Conservation (phyloP, 768 basidiomycete genomes). For the Collybia sordida region DNA sequence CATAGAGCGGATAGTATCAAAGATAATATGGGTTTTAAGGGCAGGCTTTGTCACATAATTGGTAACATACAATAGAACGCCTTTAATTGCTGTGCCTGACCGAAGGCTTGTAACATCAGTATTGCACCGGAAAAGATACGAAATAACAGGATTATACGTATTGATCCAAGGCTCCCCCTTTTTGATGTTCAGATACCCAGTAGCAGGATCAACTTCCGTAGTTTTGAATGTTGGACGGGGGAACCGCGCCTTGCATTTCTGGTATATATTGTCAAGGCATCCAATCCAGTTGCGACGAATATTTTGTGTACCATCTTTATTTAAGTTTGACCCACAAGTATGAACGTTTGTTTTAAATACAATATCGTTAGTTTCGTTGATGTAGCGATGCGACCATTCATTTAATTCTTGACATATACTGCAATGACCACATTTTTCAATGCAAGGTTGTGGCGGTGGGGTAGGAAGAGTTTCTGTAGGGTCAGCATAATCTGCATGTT, state of each 20-base stretch:
- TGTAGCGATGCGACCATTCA: slow-evolving; percentile 16
- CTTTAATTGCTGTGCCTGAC: slow-evolving; percentile 40
- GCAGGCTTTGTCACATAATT: slow-evolving; percentile 42
- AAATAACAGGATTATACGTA: slow-evolving; percentile 23
- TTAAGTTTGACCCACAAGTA: slow-evolving; percentile 14
- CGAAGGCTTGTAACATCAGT: slow-evolving; percentile 35
- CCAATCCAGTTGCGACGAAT: slow-evolving; percentile 8
- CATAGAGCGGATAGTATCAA: slow-evolving; percentile 27
- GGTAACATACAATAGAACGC: slow-evolving; percentile 35
- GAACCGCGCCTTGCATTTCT: slow-evolving; percentile 32
- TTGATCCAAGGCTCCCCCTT: slow-evolving; percentile 37
- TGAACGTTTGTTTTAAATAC: slow-evolving; percentile 28
- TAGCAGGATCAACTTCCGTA: slow-evolving; percentile 21
- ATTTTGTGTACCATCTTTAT: slow-evolving; percentile 10
- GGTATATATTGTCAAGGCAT: slow-evolving; percentile 25
- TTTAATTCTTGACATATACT: neutral
- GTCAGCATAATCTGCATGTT: neutral
- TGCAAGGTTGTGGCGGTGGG: slow-evolving; percentile 14
- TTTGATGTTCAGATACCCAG: slow-evolving; percentile 27
- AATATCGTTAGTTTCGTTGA: slow-evolving; percentile 25
- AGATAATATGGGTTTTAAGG: slow-evolving; percentile 37
- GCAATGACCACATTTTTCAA: neutral
- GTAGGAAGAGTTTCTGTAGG: slow-evolving; percentile 22
- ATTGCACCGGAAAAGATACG: slow-evolving; percentile 35
- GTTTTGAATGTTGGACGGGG: slow-evolving; percentile 21